Percentiles rank a stretch among this genome's conserved stretches.
Evolutionary conservation across 2,329 filamentous ascomycete genomes (phyloP).

Genomic region (Penicillium sp.): DNA sequence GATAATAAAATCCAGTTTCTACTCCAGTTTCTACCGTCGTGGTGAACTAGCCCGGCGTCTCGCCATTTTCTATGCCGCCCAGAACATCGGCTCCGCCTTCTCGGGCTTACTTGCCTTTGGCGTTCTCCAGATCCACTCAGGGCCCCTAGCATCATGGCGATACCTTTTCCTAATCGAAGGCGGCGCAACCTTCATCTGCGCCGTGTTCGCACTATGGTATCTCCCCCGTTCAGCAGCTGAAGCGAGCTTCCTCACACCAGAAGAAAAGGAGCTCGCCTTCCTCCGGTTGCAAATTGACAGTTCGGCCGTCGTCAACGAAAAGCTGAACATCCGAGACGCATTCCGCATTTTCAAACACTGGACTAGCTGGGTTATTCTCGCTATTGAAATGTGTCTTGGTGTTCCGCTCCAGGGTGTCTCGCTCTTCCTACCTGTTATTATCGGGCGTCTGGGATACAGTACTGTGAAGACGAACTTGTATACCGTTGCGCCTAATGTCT

Average conservation of each 20-base stretch:
- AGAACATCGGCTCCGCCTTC: constrained; percentile 31
- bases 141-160: constrained; percentile 41
- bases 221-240: constrained; percentile 40
- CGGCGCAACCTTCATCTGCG: constrained; percentile 39
- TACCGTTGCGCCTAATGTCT: constrained; percentile 68
- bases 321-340: constrained; percentile 30
- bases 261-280: constrained; percentile 40
- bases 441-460: constrained; percentile 43
- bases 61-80: constrained; percentile 32
- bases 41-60: constrained; percentile 29
- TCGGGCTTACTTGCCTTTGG: constrained; percentile 40
- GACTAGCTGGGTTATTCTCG: constrained; percentile 29
- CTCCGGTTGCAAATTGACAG: constrained; percentile 38
- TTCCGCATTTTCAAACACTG: constrained; percentile 30
- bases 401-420: constrained; percentile 30
- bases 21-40: constrained; percentile 29
- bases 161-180: constrained; percentile 51
- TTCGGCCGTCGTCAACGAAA: constrained; percentile 32
- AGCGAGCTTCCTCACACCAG: constrained; percentile 40
- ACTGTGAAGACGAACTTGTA: constrained; percentile 66
- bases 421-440: constrained; percentile 33
- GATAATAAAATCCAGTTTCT: constrained; percentile 16
- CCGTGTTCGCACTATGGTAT: constrained; percentile 40
- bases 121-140: constrained; percentile 40
- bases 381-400: constrained; percentile 30